A percentile compares a stretch with the other conserved stretches of the same genome.
Evolutionary conservation across 164 flowering plant genomes (phyloP).

Genomic region (Tetracentron sinense): DNA sequence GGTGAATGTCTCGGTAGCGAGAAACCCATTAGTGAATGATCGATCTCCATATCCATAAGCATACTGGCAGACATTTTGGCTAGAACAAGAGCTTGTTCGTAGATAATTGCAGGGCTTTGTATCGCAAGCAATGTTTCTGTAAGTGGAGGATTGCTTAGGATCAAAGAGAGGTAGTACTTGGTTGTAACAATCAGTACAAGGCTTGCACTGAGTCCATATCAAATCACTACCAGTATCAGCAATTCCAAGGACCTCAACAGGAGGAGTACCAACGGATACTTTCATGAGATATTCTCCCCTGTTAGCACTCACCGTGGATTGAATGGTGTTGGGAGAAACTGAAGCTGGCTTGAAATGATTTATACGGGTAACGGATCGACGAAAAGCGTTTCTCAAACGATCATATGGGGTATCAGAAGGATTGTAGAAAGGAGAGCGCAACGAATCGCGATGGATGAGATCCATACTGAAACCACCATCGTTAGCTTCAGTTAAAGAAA

Average conservation of each 20-base stretch:
- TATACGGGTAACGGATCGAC: constrained; percentile 24
- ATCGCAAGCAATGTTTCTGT: constrained; percentile 28
- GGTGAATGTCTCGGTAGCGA: constrained; percentile 40
- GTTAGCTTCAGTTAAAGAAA: constrained; percentile 6
- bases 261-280: constrained; percentile 23
- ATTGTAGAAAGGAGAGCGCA: constrained; percentile 33
- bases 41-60: constrained; percentile 28
- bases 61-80: constrained; percentile 19
- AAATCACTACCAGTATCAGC: constrained; percentile 40
- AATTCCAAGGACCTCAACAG: constrained; percentile 5
- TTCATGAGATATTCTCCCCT: constrained; percentile 24
- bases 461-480: constrained; percentile 28
- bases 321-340: not conserved
- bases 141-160: constrained; percentile 33
- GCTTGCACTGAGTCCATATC: constrained; percentile 41
- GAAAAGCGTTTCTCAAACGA: constrained; percentile 16
- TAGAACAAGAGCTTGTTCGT: not conserved
- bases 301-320: constrained; percentile 1
- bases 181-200: constrained; percentile 24
- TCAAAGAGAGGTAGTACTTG: constrained; percentile 29
- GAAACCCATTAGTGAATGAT: constrained; percentile 30
- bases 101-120: constrained; percentile 23
- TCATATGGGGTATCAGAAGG: constrained; percentile 13
- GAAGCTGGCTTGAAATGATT: constrained; percentile 8
- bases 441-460: constrained; percentile 39